Conservation (phyloP, 208 protist species). For the Crithidia fasciculata region DNA sequence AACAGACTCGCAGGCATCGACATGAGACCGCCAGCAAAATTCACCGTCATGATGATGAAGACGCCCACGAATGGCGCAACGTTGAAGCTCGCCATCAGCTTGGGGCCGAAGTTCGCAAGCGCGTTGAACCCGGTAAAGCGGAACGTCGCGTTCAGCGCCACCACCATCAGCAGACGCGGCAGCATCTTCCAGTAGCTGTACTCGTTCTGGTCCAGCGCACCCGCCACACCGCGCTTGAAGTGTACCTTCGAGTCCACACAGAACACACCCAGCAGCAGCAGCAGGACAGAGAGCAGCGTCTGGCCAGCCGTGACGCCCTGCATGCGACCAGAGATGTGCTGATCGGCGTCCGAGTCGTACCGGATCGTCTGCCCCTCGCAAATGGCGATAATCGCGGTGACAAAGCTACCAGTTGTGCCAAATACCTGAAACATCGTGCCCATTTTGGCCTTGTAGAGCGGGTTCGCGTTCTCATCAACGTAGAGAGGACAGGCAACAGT, state of each 20-base stretch:
- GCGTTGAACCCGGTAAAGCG: constrained; percentile 76
- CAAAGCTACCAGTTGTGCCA: constrained; percentile 51
- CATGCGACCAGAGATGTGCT: constrained; percentile 38
- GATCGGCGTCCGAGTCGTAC: constrained; percentile 28
- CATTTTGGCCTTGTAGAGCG: constrained; percentile 27
- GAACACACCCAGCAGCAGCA: constrained; percentile 29
- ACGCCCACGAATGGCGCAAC: constrained; percentile 47
- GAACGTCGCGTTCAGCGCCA: constrained; percentile 38
- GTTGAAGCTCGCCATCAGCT: constrained; percentile 51
- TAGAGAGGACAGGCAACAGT: constrained; percentile 56
- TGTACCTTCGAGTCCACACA: constrained; percentile 20
- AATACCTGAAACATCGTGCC: constrained; percentile 63
- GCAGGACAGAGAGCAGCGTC: constrained; percentile 33
- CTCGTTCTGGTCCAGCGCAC: constrained; percentile 8
- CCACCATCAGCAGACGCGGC: constrained; percentile 38
- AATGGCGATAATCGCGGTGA: constrained; percentile 49
- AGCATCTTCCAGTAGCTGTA: constrained; percentile 37
- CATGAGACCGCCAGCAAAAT: constrained; percentile 43
- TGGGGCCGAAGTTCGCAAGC: constrained; percentile 66
- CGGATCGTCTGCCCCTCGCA: constrained; percentile 27
- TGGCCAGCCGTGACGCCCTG: constrained; percentile 48
- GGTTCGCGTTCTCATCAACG: constrained; percentile 44
- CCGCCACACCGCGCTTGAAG: constrained; percentile 2
- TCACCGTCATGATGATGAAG: constrained; percentile 60
- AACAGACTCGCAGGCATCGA: constrained; percentile 38